Percentiles rank a stretch among this genome's conserved stretches.
Evolutionary conservation across 306 rosid species (phyloP).

Genomic region (Vigna angularis): DNA sequence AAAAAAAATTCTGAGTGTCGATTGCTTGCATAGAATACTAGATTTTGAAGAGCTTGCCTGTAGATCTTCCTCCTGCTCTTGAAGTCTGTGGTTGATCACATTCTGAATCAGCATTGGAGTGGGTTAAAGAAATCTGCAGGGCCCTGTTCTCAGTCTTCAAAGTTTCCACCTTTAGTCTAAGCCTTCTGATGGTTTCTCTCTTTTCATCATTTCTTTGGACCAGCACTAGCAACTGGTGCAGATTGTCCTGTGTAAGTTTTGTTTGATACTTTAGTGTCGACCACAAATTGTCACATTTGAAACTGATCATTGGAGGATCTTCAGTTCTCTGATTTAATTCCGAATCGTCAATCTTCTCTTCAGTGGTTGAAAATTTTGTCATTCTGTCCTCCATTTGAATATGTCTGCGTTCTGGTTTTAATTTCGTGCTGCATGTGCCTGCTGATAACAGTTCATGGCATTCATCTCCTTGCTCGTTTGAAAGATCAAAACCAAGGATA

Average conservation of each 20-base stretch:
- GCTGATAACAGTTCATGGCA: conserved; percentile 30
- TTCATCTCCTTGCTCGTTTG: conserved; percentile 43
- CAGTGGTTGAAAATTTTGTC: conserved; percentile 5
- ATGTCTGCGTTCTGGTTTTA: conserved; percentile 36
- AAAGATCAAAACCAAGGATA: conserved; percentile 23
- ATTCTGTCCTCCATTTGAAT: conserved; percentile 42
- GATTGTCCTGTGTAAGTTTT: conserved; percentile 57
- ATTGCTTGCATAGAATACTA: conserved; percentile 21
- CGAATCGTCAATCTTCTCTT: conserved; percentile 36
- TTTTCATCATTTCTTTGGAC: conserved; percentile 62
- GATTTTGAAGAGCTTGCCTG: conserved; percentile 46
- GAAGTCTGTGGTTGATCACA: conserved; percentile 43
- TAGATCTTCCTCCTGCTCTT: conserved; percentile 38
- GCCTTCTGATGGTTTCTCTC: conserved; percentile 61
- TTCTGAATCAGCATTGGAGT: conserved; percentile 50
- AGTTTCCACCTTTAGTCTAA: conserved; percentile 53
- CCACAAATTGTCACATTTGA: conserved; percentile 45
- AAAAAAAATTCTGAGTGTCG: conserved; percentile 8
- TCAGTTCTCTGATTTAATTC: conserved; percentile 36
- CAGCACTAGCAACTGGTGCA: conserved; percentile 57
- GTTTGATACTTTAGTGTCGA: conserved; percentile 41
- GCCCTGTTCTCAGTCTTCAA: conserved; percentile 54
- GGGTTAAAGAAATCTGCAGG: conserved; percentile 50
- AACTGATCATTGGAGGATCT: conserved; percentile 39
- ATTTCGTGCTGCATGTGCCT: conserved; percentile 27